Conservation (phyloP, 495 filamentous ascomycete species). For the Xylaria venustula region DNA sequence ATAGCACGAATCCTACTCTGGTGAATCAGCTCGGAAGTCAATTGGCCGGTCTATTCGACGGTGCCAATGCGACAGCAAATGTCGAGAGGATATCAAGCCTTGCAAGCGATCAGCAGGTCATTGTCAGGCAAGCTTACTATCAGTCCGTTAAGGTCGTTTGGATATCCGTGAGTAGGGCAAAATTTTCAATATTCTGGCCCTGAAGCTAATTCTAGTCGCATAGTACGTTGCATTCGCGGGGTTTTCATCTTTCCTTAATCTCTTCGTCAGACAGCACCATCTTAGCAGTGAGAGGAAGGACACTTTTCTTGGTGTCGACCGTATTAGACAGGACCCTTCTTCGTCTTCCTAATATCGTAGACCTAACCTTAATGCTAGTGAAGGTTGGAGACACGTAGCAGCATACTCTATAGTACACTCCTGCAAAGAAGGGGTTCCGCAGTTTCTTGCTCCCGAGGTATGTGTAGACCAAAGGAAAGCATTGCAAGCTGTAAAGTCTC, state of each 20-base stretch:
- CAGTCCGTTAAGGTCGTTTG: conserved; percentile 5
- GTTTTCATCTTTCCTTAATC: not conserved
- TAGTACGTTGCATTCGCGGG: conserved; percentile 15
- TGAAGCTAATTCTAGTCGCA: not conserved
- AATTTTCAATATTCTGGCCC: not conserved
- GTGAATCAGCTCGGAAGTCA: not conserved
- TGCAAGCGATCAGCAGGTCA: not conserved
- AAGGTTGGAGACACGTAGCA: too few species aligned
- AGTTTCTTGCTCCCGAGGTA: too few species aligned
- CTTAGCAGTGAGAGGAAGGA: conserved; percentile 5
- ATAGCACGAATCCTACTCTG: not conserved
- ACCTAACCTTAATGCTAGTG: too few species aligned
- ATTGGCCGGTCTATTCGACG: conserved; percentile 6
- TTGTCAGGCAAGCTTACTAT: conserved; percentile 9
- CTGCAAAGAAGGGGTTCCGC: too few species aligned
- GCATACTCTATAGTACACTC: too few species aligned
- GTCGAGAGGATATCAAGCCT: conserved; percentile 1
- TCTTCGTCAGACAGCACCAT: conserved; percentile 4
- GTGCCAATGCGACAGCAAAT: conserved; percentile 2
- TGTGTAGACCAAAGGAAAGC: too few species aligned
- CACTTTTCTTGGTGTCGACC: conserved; percentile 1
- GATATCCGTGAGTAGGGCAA: conserved; percentile 8
- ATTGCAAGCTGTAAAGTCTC: too few species aligned
- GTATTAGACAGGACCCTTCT: not conserved
- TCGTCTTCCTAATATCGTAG: not conserved